These are phyloP conservation scores for Macroventuria anomochaeta DNA, from an alignment of 2,329 filamentous ascomycete genomes.

Conservation along the genomic window DNA sequence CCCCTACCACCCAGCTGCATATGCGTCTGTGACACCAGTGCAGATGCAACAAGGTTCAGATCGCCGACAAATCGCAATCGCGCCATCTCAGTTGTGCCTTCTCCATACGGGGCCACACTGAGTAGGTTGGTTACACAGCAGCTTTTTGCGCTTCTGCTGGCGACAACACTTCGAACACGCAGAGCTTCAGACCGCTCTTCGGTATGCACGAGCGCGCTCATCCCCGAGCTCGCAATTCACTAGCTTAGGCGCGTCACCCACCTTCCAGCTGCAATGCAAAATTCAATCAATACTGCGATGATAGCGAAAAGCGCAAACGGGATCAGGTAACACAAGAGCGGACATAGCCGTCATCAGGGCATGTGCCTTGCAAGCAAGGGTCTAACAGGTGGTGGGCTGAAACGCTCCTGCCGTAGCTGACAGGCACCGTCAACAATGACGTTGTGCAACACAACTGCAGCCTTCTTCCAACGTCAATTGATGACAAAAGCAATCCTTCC, in stretches of 20 bases:
- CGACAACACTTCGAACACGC: conserved; percentile 6
- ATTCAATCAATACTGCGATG: not conserved
- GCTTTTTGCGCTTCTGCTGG: not conserved
- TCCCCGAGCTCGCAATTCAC: not conserved
- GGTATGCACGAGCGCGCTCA: conserved; percentile 6
- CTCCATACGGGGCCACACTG: not conserved
- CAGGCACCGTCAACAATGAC: conserved; percentile 11
- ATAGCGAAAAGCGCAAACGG: not conserved
- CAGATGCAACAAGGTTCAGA: not conserved
- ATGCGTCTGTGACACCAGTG: not conserved
- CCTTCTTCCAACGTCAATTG: conserved; percentile 7
- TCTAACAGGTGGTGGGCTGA: conserved; percentile 7
- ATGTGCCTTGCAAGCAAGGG: conserved; percentile 10
- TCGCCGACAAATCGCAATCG: conserved; percentile 6
- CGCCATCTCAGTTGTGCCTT: not conserved
- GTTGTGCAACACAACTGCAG: conserved; percentile 1
- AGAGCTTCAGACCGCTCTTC: conserved; percentile 13
- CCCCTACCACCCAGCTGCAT: not conserved
- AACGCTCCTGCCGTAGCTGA: conserved; percentile 15
- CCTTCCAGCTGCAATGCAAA: not conserved
- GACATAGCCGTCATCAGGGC: conserved; percentile 6
- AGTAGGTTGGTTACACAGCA: conserved; percentile 4
- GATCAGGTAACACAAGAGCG: conserved; percentile 9
- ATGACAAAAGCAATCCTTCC: conserved; percentile 9
- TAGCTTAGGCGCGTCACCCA: not conserved